Base-by-base conservation (phyloP, 2,329 filamentous ascomycete genomes). In the Nemania serpens region DNA sequence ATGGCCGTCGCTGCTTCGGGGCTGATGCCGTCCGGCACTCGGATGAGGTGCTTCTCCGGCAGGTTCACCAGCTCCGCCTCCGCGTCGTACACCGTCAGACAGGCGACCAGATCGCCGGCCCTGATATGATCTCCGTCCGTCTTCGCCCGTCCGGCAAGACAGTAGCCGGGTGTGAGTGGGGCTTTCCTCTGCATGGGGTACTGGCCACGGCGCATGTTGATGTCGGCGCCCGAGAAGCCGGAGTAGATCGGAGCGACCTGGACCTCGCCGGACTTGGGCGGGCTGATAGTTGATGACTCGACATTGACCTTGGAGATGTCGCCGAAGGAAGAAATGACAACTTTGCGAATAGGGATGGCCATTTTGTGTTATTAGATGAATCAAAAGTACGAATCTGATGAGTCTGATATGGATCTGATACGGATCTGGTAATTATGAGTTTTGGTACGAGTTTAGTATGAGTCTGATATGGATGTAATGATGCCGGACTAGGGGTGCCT, bases 141-240 rank as follows among this genome's bases (percentile, higher is more conserved):
- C 58, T 68, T 69, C 46, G 82, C 77, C 15, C 71, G 74, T 34
- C 81, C 81, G 61, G 79, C 74, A 33, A 81, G 75, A 65, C 73
- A 78, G 71, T 83, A 83, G 48, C 81, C 81, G 0, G 81, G 80
- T 0, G 78, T 82, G 1, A 84, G 68, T 2, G 81, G 81, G 0
- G 80, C 76, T 11, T 73, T 70, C 54, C 68, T 76, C 64, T 82
- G 79, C 57, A 78, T 64, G 1, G 79, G 80, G 62, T 83, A 83
- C n/a, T 63, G 65, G 57, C 81, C 81, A 18, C 75, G 70, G 20
- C 81, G 77, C 81, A 83, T 83, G 63, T 78, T 77, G 68, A 82
- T 75, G 66, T 83, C 81, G 60, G 75, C 70, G 37, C 81, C 81
- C 1, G 75, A 74, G 71, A 83, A 82, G 51, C 78, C 78, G 2